Percentiles rank a stretch among this genome's conserved stretches.
phyloP scores from a whole-genome alignment of 805 yeast species.

The Candida krabiensis region DNA sequence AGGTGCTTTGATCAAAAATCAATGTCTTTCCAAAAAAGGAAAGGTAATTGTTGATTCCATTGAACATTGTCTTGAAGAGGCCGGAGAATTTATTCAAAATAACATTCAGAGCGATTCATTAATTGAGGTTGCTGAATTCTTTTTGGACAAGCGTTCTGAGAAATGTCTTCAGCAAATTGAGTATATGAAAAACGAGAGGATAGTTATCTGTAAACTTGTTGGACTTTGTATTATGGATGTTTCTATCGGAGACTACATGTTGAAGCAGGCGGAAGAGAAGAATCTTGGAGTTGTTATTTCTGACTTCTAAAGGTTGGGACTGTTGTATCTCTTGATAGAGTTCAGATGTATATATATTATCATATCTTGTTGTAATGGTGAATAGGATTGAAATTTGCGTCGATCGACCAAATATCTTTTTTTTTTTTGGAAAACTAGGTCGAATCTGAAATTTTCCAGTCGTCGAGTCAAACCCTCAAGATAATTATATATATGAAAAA shows the following conservation, averaged over 20 bases:
- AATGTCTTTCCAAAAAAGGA: slow-evolving; percentile 35
- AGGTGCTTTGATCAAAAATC: slow-evolving; percentile 36
- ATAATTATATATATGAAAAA: too few species aligned
- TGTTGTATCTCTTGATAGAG: too few species aligned
- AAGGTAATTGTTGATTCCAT: slow-evolving; percentile 60
- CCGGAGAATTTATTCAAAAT: slow-evolving; percentile 62
- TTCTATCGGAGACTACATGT: slow-evolving; percentile 46
- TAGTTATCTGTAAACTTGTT: slow-evolving; percentile 54
- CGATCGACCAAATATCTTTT: slow-evolving; percentile 1
- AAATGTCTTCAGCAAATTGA: slow-evolving; percentile 10
- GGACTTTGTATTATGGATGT: slow-evolving; percentile 69
- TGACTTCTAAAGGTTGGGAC: slow-evolving; percentile 35
- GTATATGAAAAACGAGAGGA: slow-evolving; percentile 23
- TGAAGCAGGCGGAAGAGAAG: slow-evolving; percentile 28
- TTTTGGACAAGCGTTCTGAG: slow-evolving; percentile 8
- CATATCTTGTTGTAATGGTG: neutral
- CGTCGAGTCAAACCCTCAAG: too few species aligned
- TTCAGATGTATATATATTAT: too few species aligned
- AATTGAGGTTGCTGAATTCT: slow-evolving; percentile 47
- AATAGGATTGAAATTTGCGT: neutral
- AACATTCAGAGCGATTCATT: slow-evolving; percentile 39
- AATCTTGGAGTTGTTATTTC: slow-evolving; percentile 33
- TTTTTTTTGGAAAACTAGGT: too few species aligned
- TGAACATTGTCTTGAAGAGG: slow-evolving; percentile 55
- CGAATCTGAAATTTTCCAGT: too few species aligned